Evolutionary conservation across 2,329 filamentous ascomycete genomes (phyloP).

Genomic region (Penicillium hesseltinei): DNA sequence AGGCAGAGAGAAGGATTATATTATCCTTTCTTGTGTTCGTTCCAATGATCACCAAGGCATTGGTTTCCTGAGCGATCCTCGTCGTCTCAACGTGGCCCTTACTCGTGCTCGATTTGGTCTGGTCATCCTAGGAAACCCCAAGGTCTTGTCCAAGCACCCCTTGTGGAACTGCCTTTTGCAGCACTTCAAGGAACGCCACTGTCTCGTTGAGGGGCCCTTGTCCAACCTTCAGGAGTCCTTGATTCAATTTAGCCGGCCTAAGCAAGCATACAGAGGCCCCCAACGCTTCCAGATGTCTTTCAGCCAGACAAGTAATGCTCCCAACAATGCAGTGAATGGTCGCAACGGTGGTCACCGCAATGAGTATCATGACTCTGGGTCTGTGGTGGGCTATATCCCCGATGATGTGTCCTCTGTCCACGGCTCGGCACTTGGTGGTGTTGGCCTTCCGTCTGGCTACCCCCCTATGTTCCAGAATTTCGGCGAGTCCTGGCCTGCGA

Average conservation of each 20-base stretch:
- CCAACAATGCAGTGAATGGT: conserved; percentile 52
- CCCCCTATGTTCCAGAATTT: conserved; percentile 96
- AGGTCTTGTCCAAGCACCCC: conserved; percentile 95
- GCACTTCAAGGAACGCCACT: conserved; percentile 96
- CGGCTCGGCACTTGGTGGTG: conserved; percentile 82
- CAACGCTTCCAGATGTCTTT: conserved; percentile 83
- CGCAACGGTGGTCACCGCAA: conserved; percentile 49
- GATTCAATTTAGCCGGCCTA: conserved; percentile 90
- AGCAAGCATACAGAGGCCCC: conserved; percentile 84
- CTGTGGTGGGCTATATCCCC: conserved; percentile 90
- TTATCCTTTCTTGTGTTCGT: conserved; percentile 94
- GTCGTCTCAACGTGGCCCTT: conserved; percentile 93
- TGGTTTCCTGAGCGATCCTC: conserved; percentile 95
- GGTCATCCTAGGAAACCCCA: conserved; percentile 95
- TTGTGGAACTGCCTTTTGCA: conserved; percentile 93
- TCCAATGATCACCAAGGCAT: conserved; percentile 99
- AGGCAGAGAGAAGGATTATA: conserved; percentile 98
- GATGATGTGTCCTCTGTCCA: conserved; percentile 97
- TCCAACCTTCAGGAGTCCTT: conserved; percentile 95
- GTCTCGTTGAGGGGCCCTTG: conserved; percentile 90
- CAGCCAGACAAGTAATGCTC: conserved; percentile 62
- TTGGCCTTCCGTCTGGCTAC: conserved; percentile 77
- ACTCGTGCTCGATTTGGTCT: conserved; percentile 96
- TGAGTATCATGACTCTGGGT: conserved; percentile 72
- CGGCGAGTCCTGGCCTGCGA: conserved; percentile 81